Percentiles rank a stretch among this genome's conserved stretches.
These are phyloP conservation scores for Teunomyces atbi DNA, from an alignment of 805 yeast genomes.

Conservation along the genomic window DNA sequence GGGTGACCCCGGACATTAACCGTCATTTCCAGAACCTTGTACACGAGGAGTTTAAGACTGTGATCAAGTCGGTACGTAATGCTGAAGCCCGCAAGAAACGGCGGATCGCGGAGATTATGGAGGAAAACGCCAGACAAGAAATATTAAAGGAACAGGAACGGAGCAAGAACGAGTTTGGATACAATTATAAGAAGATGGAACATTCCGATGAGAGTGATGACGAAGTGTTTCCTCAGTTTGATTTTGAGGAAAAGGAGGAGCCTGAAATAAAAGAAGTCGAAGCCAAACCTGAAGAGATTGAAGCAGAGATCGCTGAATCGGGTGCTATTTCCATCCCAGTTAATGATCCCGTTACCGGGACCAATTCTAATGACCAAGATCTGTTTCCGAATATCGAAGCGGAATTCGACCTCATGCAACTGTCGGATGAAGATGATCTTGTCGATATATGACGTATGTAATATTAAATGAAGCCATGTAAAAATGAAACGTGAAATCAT, in stretches of 20 bases:
- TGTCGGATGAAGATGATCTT: conserved; percentile 4
- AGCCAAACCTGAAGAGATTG: too few relatives aligned
- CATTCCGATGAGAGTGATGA: conserved; percentile 12
- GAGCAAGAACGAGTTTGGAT: conserved; percentile 30
- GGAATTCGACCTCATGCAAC: conserved; percentile 2
- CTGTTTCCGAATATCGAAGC: conserved; percentile 1
- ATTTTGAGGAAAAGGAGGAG: conserved; percentile 10
- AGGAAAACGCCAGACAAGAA: conserved; percentile 19
- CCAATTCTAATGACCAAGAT: neutral
- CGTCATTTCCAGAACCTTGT: conserved; percentile 21
- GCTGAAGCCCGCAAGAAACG: conserved; percentile 19
- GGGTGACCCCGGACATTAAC: conserved; percentile 21
- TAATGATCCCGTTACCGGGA: neutral
- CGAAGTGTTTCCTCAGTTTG: conserved; percentile 11
- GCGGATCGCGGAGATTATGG: conserved; percentile 14
- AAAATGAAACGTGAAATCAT: neutral
- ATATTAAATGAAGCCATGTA: neutral
- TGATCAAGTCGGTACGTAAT: conserved; percentile 29
- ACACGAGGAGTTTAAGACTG: conserved; percentile 29
- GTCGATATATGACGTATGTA: conserved; percentile 1
- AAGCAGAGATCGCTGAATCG: too few relatives aligned
- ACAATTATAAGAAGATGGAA: conserved; percentile 19
- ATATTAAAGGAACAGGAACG: conserved; percentile 31
- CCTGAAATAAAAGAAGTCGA: neutral
- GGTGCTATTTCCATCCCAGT: too few relatives aligned